Conservation (phyloP, 148 eudicot genomes). For the Cornus kousa region DNA sequence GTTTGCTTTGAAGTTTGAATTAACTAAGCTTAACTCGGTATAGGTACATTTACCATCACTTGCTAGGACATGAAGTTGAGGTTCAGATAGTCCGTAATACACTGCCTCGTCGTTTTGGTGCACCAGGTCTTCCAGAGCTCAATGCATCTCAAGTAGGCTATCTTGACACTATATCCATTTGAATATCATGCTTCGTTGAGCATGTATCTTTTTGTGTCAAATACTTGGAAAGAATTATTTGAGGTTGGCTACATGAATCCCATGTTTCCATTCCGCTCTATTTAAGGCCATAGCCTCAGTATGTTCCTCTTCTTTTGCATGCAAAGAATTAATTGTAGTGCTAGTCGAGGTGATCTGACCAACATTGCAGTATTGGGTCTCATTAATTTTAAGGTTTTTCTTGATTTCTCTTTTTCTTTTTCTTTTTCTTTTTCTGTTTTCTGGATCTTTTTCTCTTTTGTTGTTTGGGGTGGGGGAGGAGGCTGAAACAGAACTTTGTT, state of each 20-base stretch:
- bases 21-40: constrained; percentile 3
- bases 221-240: neutral
- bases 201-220: neutral
- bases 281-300: no score
- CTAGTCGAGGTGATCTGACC: no score
- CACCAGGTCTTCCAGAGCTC: constrained; percentile 99
- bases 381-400: no score
- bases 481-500: no score
- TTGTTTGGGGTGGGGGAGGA: no score
- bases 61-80: constrained; percentile 98
- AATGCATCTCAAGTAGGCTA: constrained; percentile 92
- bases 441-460: no score
- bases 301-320: neutral
- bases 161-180: neutral
- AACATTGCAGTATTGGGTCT: no score
- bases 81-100: constrained; percentile 97
- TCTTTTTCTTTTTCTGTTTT: no score
- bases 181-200: neutral
- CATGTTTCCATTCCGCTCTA: no score
- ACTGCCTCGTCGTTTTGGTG: constrained; percentile 97
- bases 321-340: no score
- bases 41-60: constrained; percentile 95
- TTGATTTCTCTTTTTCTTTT: no score
- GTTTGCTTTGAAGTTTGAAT: neutral
- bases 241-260: no score